These are phyloP conservation scores for Oryza australiensis DNA, from an alignment of 176 grass and related monocot genomes.

Conservation along the genomic window DNA sequence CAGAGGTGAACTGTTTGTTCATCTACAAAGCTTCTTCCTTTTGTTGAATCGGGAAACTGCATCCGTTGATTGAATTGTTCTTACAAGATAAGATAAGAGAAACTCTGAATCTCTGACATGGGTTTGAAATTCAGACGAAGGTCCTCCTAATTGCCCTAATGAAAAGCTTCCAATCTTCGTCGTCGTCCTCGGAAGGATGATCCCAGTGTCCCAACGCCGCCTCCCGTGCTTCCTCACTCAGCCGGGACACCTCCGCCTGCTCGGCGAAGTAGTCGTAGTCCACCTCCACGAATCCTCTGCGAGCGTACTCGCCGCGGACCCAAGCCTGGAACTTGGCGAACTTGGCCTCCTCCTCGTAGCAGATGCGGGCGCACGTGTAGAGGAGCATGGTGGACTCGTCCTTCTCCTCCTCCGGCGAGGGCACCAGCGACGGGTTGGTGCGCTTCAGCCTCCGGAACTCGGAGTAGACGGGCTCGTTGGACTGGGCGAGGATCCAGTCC, in stretches of 20 bases:
- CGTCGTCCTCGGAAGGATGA: too few species aligned
- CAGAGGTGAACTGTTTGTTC: too few species aligned
- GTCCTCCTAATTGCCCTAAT: too few species aligned
- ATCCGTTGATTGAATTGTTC: too few species aligned
- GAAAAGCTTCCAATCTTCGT: too few species aligned
- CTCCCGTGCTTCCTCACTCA: not conserved
- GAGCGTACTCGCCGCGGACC: not conserved
- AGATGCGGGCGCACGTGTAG: not conserved
- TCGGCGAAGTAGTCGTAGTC: not conserved
- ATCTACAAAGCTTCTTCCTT: too few species aligned
- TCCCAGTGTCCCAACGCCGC: too few species aligned
- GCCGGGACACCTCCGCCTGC: not conserved
- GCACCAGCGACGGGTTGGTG: not conserved
- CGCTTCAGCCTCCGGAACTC: not conserved
- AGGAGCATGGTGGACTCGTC: not conserved
- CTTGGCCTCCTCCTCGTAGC: not conserved
- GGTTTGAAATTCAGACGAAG: too few species aligned
- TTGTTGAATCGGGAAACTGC: too few species aligned
- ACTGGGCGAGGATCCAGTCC: not conserved
- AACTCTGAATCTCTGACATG: too few species aligned
- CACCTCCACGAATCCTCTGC: not conserved
- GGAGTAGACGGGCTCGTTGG: not conserved
- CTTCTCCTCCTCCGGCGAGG: not conserved
- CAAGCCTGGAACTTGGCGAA: not conserved
- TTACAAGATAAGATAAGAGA: too few species aligned